Conservation (phyloP, 2,329 filamentous ascomycete species). For the Endoconidiophora laricicola region DNA sequence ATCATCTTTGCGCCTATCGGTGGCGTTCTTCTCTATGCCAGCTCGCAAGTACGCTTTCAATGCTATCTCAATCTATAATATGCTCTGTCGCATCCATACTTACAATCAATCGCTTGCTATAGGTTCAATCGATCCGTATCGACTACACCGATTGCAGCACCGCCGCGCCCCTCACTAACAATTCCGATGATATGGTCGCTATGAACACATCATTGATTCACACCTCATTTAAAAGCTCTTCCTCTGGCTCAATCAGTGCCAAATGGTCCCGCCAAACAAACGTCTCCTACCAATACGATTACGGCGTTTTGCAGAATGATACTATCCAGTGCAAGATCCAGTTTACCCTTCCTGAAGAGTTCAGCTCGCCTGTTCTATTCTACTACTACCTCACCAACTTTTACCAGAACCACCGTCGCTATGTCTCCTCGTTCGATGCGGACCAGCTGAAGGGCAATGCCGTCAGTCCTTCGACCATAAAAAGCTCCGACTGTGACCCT, state of each 20-base stretch:
- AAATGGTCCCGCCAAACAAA: conserved; percentile 27
- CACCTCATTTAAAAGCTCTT: conserved; percentile 51
- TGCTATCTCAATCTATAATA: background rate
- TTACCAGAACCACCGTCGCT: conserved; percentile 95
- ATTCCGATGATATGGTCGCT: conserved; percentile 21
- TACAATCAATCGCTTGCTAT: conserved; percentile 2
- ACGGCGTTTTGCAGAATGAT: conserved; percentile 21
- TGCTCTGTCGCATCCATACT: background rate
- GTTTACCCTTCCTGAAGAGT: conserved; percentile 63
- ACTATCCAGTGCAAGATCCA: conserved; percentile 51
- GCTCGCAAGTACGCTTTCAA: conserved; percentile 44
- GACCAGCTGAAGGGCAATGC: conserved; percentile 62
- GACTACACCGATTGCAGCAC: conserved; percentile 70
- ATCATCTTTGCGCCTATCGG: conserved; percentile 90
- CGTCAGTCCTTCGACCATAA: conserved; percentile 43
- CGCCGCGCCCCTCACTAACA: conserved; percentile 30
- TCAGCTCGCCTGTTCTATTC: conserved; percentile 69
- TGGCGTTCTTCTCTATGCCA: conserved; percentile 72
- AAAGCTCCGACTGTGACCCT: conserved; percentile 57
- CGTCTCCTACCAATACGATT: conserved; percentile 23
- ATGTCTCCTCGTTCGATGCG: conserved; percentile 76
- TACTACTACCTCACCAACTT: conserved; percentile 97
- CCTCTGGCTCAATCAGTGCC: conserved; percentile 22
- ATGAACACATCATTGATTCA: conserved; percentile 44
- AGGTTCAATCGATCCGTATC: conserved; percentile 82